phyloP scores from a whole-genome alignment of 2,329 filamentous ascomycete genomes.

The Diaporthe ampelina region DNA sequence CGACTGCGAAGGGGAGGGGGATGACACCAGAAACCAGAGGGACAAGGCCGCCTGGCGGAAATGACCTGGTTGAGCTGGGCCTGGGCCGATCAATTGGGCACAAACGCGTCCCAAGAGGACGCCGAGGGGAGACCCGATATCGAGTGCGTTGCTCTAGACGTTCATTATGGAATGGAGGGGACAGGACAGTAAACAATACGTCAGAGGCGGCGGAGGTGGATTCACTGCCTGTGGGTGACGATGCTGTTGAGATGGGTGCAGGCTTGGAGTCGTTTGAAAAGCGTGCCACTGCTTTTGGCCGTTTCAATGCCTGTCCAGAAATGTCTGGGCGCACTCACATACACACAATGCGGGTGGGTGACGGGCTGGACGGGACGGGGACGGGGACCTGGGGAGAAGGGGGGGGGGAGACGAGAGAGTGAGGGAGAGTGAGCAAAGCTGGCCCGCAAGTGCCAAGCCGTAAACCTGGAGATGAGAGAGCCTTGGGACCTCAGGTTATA shows the following conservation, averaged over 20 bases:
- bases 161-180: conserved; percentile 37
- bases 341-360: conserved; percentile 11
- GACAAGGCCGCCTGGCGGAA: conserved; percentile 27
- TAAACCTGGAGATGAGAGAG: neutral
- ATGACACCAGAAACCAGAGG: conserved; percentile 36
- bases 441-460: conserved; percentile 17
- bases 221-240: conserved; percentile 29
- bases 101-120: conserved; percentile 33
- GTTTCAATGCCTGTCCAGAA: conserved; percentile 35
- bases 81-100: conserved; percentile 39
- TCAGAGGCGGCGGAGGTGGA: conserved; percentile 14
- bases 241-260: conserved; percentile 34
- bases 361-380: conserved; percentile 16
- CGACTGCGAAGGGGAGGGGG: conserved; percentile 30
- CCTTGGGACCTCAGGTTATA: neutral
- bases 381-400: neutral
- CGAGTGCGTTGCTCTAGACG: conserved; percentile 31
- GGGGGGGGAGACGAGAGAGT: neutral
- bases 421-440: neutral
- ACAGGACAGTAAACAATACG: conserved; percentile 35
- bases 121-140: conserved; percentile 32
- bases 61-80: conserved; percentile 34
- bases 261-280: conserved; percentile 20
- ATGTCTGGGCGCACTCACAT: conserved; percentile 5
- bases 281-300: conserved; percentile 33